Conservation (phyloP, 495 filamentous ascomycete species). For the Jackrogersella multiformis region DNA sequence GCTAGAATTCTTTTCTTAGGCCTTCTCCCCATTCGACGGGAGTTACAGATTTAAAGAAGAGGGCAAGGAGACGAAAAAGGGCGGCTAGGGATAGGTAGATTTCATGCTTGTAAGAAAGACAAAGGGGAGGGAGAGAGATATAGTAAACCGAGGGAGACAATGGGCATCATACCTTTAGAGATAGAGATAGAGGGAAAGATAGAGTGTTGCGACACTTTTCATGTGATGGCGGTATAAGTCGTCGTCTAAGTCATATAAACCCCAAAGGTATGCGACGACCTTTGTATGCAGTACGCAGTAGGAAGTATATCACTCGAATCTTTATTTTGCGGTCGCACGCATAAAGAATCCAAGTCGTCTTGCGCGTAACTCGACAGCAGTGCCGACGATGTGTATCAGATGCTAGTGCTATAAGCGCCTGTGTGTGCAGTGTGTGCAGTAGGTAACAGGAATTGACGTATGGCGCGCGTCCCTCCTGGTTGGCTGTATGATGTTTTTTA, state of each 20-base stretch:
- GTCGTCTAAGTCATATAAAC: too few species aligned
- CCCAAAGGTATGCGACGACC: not conserved
- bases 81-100: constrained; percentile 1
- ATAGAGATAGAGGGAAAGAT: too few species aligned
- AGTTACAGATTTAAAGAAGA: constrained; percentile 25
- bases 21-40: constrained; percentile 10
- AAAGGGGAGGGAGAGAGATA: constrained; percentile 7
- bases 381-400: constrained; percentile 28
- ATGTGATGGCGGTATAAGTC: constrained; percentile 4
- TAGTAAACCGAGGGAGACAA: constrained; percentile 3
- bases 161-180: constrained; percentile 27
- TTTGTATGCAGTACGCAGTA: constrained; percentile 19
- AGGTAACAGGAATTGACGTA: constrained; percentile 14
- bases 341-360: not conserved
- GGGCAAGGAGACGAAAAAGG: not conserved
- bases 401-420: constrained; percentile 23
- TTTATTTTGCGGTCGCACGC: not conserved
- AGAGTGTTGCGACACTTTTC: constrained; percentile 16
- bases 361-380: constrained; percentile 24
- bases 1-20: constrained; percentile 39
- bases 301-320: not conserved
- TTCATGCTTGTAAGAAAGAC: constrained; percentile 18
- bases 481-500: constrained; percentile 24
- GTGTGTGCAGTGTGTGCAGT: constrained; percentile 3
- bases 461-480: constrained; percentile 27